Conservation (phyloP, 2,329 filamentous ascomycete genomes). For the Talaromyces sp. region DNA sequence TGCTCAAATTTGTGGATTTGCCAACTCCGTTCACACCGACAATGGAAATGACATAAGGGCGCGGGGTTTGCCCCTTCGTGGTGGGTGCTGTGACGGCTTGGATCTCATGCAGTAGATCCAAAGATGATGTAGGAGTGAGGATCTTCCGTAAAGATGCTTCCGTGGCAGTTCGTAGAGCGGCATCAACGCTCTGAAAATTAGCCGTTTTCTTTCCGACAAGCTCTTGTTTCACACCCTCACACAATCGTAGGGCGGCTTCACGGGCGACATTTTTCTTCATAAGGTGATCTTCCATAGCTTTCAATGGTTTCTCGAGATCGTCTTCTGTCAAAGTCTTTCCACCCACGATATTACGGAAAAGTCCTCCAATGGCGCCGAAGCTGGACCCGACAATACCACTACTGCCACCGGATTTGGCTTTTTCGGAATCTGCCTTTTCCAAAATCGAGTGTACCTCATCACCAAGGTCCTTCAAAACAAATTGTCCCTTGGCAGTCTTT, state of each 20-base stretch:
- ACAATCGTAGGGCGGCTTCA: slow-evolving; percentile 87
- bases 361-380: slow-evolving; percentile 75
- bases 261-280: slow-evolving; percentile 94
- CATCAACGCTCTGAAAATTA: slow-evolving; percentile 83
- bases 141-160: slow-evolving; percentile 91
- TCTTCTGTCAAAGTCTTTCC: slow-evolving; percentile 87
- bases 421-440: slow-evolving; percentile 69
- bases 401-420: slow-evolving; percentile 46
- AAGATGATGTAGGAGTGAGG: slow-evolving; percentile 88
- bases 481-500: slow-evolving; percentile 81
- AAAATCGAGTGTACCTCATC: slow-evolving; percentile 91
- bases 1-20: slow-evolving; percentile 95
- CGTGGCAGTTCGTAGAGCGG: slow-evolving; percentile 81
- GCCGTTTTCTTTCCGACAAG: slow-evolving; percentile 86
- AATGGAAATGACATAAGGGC: slow-evolving; percentile 96
- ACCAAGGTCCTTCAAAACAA: slow-evolving; percentile 87
- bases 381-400: slow-evolving; percentile 73
- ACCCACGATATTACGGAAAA: slow-evolving; percentile 92
- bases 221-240: slow-evolving; percentile 86
- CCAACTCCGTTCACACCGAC: slow-evolving; percentile 98
- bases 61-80: slow-evolving; percentile 59
- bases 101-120: slow-evolving; percentile 93
- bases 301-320: slow-evolving; percentile 87
- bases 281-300: slow-evolving; percentile 93
- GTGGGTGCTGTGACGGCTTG: slow-evolving; percentile 69